phyloP scores from a whole-genome alignment of 2,329 filamentous ascomycete species.

The Pseudogymnoascus sp. region DNA sequence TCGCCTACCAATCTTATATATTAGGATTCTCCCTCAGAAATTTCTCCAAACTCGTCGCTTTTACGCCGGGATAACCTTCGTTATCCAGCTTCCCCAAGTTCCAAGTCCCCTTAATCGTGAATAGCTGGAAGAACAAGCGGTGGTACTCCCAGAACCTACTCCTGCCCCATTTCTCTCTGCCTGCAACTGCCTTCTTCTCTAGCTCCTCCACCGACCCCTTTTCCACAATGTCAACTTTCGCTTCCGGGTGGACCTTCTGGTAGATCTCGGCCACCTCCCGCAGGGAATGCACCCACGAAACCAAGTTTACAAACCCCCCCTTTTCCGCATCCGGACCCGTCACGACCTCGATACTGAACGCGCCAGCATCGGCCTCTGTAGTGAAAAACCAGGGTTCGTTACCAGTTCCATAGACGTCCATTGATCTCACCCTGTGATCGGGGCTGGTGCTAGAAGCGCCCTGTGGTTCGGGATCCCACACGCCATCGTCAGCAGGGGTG shows the following conservation, averaged over 20 bases:
- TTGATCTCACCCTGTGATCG: neutral
- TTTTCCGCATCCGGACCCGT: constrained; percentile 8
- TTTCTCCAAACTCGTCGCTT: neutral
- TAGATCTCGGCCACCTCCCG: neutral
- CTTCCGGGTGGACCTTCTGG: neutral
- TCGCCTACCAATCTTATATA: neutral
- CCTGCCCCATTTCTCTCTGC: neutral
- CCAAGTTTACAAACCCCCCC: constrained; percentile 10
- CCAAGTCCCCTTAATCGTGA: constrained; percentile 10
- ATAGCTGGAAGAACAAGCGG: constrained; percentile 4
- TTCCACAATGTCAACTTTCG: neutral
- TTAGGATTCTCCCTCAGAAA: neutral
- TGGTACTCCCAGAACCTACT: constrained; percentile 5
- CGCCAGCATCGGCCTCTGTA: constrained; percentile 12
- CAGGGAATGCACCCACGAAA: constrained; percentile 14
- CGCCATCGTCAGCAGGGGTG: neutral
- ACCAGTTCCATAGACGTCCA: neutral
- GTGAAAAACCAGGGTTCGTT: constrained; percentile 2
- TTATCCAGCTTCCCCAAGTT: constrained; percentile 4
- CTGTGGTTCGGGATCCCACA: neutral
- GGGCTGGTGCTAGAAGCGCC: neutral
- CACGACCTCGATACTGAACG: constrained; percentile 14
- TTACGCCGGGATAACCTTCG: neutral
- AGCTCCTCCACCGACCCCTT: neutral
- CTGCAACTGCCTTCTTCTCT: neutral